Evolutionary conservation across 2,329 filamentous ascomycete species (phyloP).

Genomic region (Chaetoscypha palmicola): DNA sequence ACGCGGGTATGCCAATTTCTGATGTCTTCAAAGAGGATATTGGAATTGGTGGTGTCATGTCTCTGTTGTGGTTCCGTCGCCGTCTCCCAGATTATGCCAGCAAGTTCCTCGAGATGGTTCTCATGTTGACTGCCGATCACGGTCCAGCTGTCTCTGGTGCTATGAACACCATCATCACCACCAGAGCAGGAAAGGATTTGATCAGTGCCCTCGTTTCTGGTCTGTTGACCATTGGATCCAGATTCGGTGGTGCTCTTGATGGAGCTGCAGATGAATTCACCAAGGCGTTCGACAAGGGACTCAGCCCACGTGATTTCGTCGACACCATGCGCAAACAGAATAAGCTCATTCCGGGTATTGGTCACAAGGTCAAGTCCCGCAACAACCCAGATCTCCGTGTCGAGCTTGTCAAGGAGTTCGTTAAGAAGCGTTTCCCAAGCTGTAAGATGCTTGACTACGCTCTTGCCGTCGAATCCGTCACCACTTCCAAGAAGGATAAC

Average conservation of each 20-base stretch:
- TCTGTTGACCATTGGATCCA: constrained; percentile 95
- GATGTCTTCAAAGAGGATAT: constrained; percentile 99
- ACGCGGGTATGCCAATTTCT: constrained; percentile 99
- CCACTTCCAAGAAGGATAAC: constrained; percentile 99
- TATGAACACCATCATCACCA: constrained; percentile 99
- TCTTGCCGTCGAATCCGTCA: constrained; percentile 94
- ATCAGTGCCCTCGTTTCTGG: constrained; percentile 92
- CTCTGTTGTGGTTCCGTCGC: constrained; percentile 98
- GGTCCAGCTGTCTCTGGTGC: constrained; percentile 97
- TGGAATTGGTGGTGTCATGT: constrained; percentile 99
- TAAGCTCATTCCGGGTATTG: constrained; percentile 99
- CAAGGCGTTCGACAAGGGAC: constrained; percentile 95
- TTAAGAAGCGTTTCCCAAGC: constrained; percentile 92
- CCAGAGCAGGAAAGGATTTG: constrained; percentile 96
- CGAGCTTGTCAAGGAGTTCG: constrained; percentile 98
- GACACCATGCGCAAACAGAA: constrained; percentile 99
- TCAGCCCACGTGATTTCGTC: constrained; percentile 97
- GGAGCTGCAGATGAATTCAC: constrained; percentile 98
- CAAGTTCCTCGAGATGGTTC: constrained; percentile 99
- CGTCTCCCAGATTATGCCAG: constrained; percentile 91
- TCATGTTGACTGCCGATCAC: constrained; percentile 99
- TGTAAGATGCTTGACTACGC: constrained; percentile 99
- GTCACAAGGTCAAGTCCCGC: constrained; percentile 98
- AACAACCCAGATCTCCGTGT: constrained; percentile 99
- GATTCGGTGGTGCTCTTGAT: constrained; percentile 97